Evolutionary conservation across 139 green algal genomes (phyloP).

Genomic region (Chlamydomonas applanata): DNA sequence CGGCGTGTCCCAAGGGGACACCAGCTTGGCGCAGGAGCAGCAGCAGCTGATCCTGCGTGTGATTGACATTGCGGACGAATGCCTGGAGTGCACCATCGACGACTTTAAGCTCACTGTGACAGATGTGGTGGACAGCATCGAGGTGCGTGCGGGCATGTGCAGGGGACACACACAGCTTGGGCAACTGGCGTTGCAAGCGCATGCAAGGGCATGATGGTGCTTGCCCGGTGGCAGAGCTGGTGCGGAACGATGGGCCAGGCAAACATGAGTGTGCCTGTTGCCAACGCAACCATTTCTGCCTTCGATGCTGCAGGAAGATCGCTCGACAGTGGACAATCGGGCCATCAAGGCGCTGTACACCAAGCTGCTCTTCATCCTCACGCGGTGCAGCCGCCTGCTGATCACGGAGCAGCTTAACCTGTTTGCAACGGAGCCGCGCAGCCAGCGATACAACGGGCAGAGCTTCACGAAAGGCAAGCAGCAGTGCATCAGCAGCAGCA

Average conservation of each 20-base stretch:
- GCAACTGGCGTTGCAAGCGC: no score
- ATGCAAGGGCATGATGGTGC: no score
- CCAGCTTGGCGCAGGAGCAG: no score
- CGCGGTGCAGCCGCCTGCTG: constrained; percentile 66
- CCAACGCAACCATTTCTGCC: no score
- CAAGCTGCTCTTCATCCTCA: constrained; percentile 77
- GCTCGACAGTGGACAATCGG: constrained; percentile 40
- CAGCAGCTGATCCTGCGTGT: constrained; percentile 19
- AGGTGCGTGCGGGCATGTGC: constrained; percentile 39
- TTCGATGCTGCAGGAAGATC: constrained; percentile 13
- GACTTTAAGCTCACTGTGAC: constrained; percentile 63
- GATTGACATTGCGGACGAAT: constrained; percentile 53
- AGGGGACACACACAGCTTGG: background rate
- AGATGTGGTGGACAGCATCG: constrained; percentile 63
- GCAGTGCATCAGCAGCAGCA: background rate
- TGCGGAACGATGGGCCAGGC: background rate
- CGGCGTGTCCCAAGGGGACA: no score
- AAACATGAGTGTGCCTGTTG: background rate
- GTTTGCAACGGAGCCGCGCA: constrained; percentile 41
- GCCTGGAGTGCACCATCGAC: constrained; percentile 54
- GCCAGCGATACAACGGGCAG: constrained; percentile 6
- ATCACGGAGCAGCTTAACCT: constrained; percentile 48
- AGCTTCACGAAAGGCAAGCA: constrained; percentile 7
- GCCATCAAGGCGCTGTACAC: constrained; percentile 50
- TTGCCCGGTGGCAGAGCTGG: no score